Conservation (phyloP, 2,329 filamentous ascomycete genomes). For the Periconia sp. region DNA sequence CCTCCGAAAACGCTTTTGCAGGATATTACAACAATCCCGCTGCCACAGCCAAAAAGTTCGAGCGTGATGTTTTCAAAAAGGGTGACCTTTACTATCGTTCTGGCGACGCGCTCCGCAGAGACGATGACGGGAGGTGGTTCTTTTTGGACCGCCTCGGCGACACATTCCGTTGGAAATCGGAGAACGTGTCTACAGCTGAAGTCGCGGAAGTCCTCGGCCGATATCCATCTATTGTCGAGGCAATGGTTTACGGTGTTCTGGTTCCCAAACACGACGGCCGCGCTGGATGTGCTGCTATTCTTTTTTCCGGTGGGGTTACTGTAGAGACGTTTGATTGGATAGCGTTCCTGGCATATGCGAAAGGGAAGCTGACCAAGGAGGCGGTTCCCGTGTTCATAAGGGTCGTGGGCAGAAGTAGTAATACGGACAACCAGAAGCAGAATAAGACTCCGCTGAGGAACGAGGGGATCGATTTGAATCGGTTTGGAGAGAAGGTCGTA, state of each 20-base stretch:
- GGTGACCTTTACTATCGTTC: slow-evolving; percentile 55
- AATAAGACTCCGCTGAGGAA: slow-evolving; percentile 73
- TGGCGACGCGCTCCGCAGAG: slow-evolving; percentile 52
- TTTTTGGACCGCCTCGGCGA: slow-evolving; percentile 55
- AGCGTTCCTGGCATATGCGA: slow-evolving; percentile 26
- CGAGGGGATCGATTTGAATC: slow-evolving; percentile 67
- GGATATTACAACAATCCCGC: slow-evolving; percentile 72
- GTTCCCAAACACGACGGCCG: slow-evolving; percentile 58
- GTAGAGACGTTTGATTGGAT: slow-evolving; percentile 30
- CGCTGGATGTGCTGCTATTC: slow-evolving; percentile 60
- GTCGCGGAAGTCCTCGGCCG: slow-evolving; percentile 52
- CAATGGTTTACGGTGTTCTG: slow-evolving; percentile 54
- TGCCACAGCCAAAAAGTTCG: slow-evolving; percentile 65
- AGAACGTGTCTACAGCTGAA: slow-evolving; percentile 56
- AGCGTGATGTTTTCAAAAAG: slow-evolving; percentile 49
- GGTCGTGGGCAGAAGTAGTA: slow-evolving; percentile 61
- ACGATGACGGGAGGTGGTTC: slow-evolving; percentile 52
- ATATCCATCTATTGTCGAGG: slow-evolving; percentile 49
- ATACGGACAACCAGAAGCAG: slow-evolving; percentile 79
- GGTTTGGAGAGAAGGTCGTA: slow-evolving; percentile 31
- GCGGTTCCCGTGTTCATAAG: slow-evolving; percentile 77
- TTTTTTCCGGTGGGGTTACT: slow-evolving; percentile 54
- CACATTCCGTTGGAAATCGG: slow-evolving; percentile 56
- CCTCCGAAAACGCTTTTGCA: slow-evolving; percentile 53
- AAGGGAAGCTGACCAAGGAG: slow-evolving; percentile 65